Evolutionary conservation across 2,329 filamentous ascomycete species (phyloP).

Genomic region (Camillea tinctor): DNA sequence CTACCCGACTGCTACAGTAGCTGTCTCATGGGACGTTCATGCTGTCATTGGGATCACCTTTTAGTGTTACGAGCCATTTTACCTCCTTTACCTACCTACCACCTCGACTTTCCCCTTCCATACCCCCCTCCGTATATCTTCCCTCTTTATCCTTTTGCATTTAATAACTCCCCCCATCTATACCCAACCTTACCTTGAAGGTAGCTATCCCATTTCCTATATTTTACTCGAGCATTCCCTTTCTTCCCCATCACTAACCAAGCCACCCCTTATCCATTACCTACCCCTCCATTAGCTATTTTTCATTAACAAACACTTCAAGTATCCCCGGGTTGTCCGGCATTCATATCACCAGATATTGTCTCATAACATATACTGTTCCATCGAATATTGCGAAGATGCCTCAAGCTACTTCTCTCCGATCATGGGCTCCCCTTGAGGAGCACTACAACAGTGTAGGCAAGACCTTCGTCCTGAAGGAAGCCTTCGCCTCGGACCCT

Average conservation of each 20-base stretch:
- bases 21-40: not conserved
- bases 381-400: slow-evolving; percentile 41
- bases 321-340: not conserved
- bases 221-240: not conserved
- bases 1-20: not conserved
- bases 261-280: no score
- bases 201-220: no score
- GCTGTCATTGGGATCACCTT: not conserved
- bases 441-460: slow-evolving; percentile 83
- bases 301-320: not conserved
- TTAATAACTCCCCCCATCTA: not conserved
- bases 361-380: not conserved
- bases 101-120: not conserved
- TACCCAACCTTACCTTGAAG: not conserved
- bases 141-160: not conserved
- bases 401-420: slow-evolving; percentile 81
- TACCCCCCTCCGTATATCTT: not conserved
- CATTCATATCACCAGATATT: not conserved
- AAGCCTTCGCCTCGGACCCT: slow-evolving; percentile 86
- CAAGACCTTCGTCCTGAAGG: slow-evolving; percentile 88
- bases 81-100: not conserved
- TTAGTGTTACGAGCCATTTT: not conserved
- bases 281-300: no score
- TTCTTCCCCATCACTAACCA: no score
- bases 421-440: slow-evolving; percentile 87